These are phyloP conservation scores for Rutstroemia sp. DNA, from an alignment of 2,329 filamentous ascomycete species.

Conservation along the genomic window DNA sequence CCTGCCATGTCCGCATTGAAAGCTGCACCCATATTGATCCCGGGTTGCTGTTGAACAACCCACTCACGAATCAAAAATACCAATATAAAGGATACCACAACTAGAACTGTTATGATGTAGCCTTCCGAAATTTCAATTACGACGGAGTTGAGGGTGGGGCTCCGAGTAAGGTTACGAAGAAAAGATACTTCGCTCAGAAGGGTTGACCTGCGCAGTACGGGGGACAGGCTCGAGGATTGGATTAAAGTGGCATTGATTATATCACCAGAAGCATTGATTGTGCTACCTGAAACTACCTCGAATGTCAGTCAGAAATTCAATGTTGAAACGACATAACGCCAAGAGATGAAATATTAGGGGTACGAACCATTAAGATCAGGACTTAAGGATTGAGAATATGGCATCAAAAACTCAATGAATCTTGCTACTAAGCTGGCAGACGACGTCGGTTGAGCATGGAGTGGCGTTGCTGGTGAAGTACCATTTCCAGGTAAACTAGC, in stretches of 20 bases:
- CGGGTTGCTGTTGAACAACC: constrained; percentile 95
- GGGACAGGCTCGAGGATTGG: not conserved
- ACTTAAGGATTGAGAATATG: constrained; percentile 17
- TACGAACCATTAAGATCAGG: constrained; percentile 23
- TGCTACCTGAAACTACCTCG: constrained; percentile 6
- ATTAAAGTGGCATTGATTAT: not conserved
- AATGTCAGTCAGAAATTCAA: constrained; percentile 17
- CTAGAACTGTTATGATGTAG: constrained; percentile 83
- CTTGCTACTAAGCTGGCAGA: constrained; percentile 32
- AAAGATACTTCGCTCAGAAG: constrained; percentile 51
- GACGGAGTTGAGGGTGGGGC: constrained; percentile 65
- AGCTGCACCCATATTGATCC: constrained; percentile 69
- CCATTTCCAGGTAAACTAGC: constrained; percentile 23
- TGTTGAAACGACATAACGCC: constrained; percentile 22
- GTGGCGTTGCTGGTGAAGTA: constrained; percentile 25
- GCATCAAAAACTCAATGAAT: constrained; percentile 25
- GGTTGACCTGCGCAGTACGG: constrained; percentile 28
- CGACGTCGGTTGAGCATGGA: constrained; percentile 30
- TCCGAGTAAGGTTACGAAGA: constrained; percentile 57
- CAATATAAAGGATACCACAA: constrained; percentile 92
- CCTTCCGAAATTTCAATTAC: constrained; percentile 83
- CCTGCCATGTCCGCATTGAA: constrained; percentile 49
- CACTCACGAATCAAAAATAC: constrained; percentile 95
- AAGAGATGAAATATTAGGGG: constrained; percentile 22
- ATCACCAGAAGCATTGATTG: constrained; percentile 10